Evolutionary conservation across 192 early-diverging fungal species (phyloP).

Genomic region (Coemansia aciculifera): DNA sequence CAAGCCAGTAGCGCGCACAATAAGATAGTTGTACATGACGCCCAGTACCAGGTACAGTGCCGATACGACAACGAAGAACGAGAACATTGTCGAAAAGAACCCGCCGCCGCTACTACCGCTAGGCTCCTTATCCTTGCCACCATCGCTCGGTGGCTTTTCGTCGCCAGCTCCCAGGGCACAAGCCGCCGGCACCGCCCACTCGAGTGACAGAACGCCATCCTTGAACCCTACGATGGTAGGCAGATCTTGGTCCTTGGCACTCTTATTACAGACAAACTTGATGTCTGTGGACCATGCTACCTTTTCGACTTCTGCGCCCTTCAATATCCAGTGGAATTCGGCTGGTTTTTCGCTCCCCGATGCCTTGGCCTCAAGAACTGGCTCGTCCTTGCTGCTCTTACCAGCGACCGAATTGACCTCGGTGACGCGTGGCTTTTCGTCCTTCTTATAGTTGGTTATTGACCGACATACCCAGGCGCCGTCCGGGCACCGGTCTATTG

Average conservation of each 20-base stretch:
- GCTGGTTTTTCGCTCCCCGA: constrained; percentile 25
- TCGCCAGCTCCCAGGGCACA: constrained; percentile 33
- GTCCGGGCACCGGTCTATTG: constrained; percentile 45
- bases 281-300: constrained; percentile 42
- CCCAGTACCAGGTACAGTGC: constrained; percentile 51
- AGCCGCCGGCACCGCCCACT: constrained; percentile 50
- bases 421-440: constrained; percentile 31
- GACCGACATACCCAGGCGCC: constrained; percentile 46
- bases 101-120: constrained; percentile 23
- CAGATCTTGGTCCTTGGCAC: constrained; percentile 29
- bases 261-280: constrained; percentile 41
- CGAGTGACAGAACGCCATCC: constrained; percentile 43
- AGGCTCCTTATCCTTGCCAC: constrained; percentile 16
- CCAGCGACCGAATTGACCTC: constrained; percentile 44
- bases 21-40: constrained; percentile 46
- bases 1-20: constrained; percentile 43
- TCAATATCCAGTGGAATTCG: constrained; percentile 53
- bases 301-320: constrained; percentile 30
- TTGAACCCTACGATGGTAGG: constrained; percentile 29
- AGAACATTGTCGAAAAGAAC: constrained; percentile 43
- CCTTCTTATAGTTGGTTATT: constrained; percentile 48
- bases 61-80: constrained; percentile 24
- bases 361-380: constrained; percentile 29
- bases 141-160: constrained; percentile 13
- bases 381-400: constrained; percentile 13